Conservation (phyloP, 2,329 filamentous ascomycete genomes). For the Stemphylium vesicarium region DNA sequence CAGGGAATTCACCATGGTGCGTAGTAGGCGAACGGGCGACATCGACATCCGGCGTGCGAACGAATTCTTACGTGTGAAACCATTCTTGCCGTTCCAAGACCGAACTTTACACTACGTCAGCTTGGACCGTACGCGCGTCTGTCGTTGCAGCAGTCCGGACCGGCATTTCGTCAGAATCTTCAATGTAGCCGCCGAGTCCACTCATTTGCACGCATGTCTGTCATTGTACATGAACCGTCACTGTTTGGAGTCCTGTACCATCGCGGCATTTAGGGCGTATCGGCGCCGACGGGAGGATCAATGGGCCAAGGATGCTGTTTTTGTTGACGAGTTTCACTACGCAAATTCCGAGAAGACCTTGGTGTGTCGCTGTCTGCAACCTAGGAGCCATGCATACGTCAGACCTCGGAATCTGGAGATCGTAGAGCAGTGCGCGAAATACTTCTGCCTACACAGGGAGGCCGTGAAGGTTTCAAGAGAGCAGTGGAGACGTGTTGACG, state of each 20-base stretch:
- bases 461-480: slow-evolving; percentile 9
- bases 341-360: slow-evolving; percentile 8
- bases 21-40: slow-evolving; percentile 9
- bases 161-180: not conserved
- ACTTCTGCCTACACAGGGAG: slow-evolving; percentile 9
- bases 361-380: slow-evolving; percentile 24
- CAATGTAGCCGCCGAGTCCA: slow-evolving; percentile 5
- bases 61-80: not conserved
- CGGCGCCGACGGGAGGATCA: not conserved
- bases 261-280: slow-evolving; percentile 1
- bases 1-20: slow-evolving; percentile 6
- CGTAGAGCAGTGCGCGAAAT: slow-evolving; percentile 21
- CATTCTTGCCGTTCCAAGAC: not conserved
- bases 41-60: slow-evolving; percentile 12
- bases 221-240: slow-evolving; percentile 19
- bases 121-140: not conserved
- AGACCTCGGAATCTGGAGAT: slow-evolving; percentile 18
- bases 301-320: slow-evolving; percentile 10
- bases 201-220: slow-evolving; percentile 7
- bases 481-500: slow-evolving; percentile 16
- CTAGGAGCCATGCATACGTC: not conserved
- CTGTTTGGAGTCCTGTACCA: slow-evolving; percentile 2
- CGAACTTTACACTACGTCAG: slow-evolving; percentile 12
- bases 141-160: slow-evolving; percentile 5
- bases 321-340: slow-evolving; percentile 22